These are phyloP conservation scores for Orobanche coerulescens DNA, from an alignment of 257 asterid species.

Conservation along the genomic window DNA sequence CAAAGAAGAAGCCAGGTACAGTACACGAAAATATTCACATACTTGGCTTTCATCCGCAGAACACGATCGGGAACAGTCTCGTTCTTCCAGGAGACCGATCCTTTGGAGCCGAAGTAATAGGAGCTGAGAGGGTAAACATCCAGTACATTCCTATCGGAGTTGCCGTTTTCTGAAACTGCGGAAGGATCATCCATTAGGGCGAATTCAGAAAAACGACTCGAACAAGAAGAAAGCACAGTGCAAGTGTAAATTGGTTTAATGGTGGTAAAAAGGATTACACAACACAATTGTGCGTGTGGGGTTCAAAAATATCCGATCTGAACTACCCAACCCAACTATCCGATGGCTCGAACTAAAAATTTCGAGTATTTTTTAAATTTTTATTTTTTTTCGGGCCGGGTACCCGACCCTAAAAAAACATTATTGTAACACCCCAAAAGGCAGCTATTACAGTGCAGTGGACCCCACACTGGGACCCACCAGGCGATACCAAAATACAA, in stretches of 20 bases:
- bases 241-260: not conserved
- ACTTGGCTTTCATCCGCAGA: conserved; percentile 70
- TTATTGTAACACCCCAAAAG: too few relatives aligned
- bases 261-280: conserved; percentile 4
- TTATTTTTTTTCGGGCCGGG: too few relatives aligned
- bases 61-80: conserved; percentile 63
- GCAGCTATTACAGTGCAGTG: too few relatives aligned
- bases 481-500: too few relatives aligned
- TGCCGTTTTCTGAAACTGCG: conserved; percentile 15
- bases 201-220: not conserved
- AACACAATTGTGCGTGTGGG: not conserved
- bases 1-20: not conserved
- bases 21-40: not conserved
- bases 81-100: conserved; percentile 34
- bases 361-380: too few relatives aligned
- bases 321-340: too few relatives aligned
- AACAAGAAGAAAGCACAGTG: not conserved
- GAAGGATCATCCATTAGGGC: conserved; percentile 28
- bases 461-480: too few relatives aligned
- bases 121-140: conserved; percentile 69
- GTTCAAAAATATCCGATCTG: too few relatives aligned
- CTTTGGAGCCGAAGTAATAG: conserved; percentile 78
- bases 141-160: conserved; percentile 26
- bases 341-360: too few relatives aligned
- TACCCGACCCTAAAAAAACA: too few relatives aligned